Percentiles rank a stretch among this genome's conserved stretches.
phyloP scores from a whole-genome alignment of 2,329 filamentous ascomycete species.

The Cladosporium sp. region DNA sequence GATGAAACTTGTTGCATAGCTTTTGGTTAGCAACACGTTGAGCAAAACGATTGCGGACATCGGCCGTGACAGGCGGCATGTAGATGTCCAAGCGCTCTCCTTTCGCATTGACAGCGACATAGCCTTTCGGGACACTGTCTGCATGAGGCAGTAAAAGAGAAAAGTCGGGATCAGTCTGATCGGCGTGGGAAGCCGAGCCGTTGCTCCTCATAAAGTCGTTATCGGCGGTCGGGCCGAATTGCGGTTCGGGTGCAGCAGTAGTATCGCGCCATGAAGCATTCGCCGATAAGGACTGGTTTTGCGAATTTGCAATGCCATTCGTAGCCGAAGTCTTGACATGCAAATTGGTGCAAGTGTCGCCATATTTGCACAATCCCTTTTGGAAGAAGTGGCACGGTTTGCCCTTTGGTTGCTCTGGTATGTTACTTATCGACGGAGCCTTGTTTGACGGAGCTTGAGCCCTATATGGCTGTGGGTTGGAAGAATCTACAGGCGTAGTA shows the following conservation, averaged over 20 bases:
- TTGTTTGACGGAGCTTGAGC: not conserved
- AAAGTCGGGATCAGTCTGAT: slow-evolving; percentile 11
- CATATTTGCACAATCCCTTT: slow-evolving; percentile 30
- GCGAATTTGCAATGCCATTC: slow-evolving; percentile 6
- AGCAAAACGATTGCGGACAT: slow-evolving; percentile 39
- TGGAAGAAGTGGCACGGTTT: slow-evolving; percentile 23
- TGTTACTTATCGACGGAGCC: not conserved
- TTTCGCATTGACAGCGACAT: slow-evolving; percentile 45
- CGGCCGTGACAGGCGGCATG: slow-evolving; percentile 33
- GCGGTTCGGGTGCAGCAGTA: not conserved
- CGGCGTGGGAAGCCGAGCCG: not conserved
- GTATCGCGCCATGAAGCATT: slow-evolving; percentile 2
- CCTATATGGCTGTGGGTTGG: not conserved
- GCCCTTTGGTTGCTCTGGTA: not conserved
- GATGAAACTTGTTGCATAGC: slow-evolving; percentile 48
- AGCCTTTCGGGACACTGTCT: slow-evolving; percentile 21
- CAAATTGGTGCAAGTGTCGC: slow-evolving; percentile 24
- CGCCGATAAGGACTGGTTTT: not conserved
- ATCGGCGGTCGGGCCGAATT: slow-evolving; percentile 12
- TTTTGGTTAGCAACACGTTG: slow-evolving; percentile 37
- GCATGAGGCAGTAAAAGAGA: slow-evolving; percentile 19
- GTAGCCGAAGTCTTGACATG: slow-evolving; percentile 19
- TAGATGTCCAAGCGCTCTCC: slow-evolving; percentile 45
- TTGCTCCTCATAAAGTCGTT: slow-evolving; percentile 20
- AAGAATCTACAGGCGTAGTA: slow-evolving; percentile 31